Conservation (phyloP, 106 monocot species). For the Acanthochlamys bracteata region DNA sequence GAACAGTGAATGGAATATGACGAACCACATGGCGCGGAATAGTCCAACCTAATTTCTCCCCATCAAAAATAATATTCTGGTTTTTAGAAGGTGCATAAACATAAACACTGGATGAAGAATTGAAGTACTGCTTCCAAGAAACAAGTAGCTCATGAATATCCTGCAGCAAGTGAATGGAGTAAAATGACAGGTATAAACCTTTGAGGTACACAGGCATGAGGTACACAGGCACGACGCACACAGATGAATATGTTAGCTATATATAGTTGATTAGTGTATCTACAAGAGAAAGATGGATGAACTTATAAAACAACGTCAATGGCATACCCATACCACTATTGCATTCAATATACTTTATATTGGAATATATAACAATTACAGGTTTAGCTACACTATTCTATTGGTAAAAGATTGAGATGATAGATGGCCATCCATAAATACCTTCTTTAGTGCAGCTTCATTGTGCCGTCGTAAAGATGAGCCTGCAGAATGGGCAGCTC, state of each 20-base stretch:
- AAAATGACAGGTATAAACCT: not conserved
- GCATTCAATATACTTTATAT: no score
- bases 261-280: not conserved
- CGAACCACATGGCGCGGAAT: constrained; percentile 25
- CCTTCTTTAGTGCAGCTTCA: constrained; percentile 93
- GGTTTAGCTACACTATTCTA: no score
- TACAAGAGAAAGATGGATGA: no score
- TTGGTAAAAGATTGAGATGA: not conserved
- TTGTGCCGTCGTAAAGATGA: constrained; percentile 88
- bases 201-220: not conserved
- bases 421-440: constrained; percentile 5
- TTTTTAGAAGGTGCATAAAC: constrained; percentile 74
- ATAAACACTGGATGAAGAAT: constrained; percentile 40
- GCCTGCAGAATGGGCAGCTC: constrained; percentile 79
- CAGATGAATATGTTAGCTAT: not conserved
- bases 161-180: constrained; percentile 25
- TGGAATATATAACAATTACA: no score
- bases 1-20: constrained; percentile 70
- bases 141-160: constrained; percentile 81
- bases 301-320: no score
- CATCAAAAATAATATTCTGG: constrained; percentile 69
- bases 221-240: no score
- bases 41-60: constrained; percentile 25
- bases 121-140: constrained; percentile 76
- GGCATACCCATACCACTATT: no score